Conservation (phyloP, 23 red algal species). For the Gracilariopsis chorda region DNA sequence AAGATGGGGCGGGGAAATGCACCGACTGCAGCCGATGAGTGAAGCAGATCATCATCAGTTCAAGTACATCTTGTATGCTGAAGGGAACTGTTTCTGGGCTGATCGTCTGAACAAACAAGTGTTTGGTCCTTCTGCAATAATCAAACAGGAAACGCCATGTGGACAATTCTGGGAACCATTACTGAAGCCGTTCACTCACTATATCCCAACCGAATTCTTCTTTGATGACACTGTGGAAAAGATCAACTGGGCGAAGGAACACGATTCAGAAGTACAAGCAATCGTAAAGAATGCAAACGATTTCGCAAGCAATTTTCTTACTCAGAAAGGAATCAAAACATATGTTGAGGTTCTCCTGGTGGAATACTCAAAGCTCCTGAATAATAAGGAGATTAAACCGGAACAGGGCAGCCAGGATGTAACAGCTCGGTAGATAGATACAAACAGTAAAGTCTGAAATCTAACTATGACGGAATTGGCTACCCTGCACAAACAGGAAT, state of each 20-base stretch:
- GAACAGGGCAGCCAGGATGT: conserved; percentile 74
- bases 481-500: too few species aligned
- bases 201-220: conserved; percentile 93
- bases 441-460: too few species aligned
- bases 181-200: conserved; percentile 81
- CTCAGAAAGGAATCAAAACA: conserved; percentile 54
- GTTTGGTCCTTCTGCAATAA: conserved; percentile 81
- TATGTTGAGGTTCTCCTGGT: conserved; percentile 85
- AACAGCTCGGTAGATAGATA: not conserved
- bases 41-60: conserved; percentile 77
- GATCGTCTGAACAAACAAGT: conserved; percentile 92
- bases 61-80: conserved; percentile 96
- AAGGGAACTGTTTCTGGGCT: conserved; percentile 99
- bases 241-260: conserved; percentile 59
- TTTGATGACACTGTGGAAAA: conserved; percentile 71
- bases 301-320: conserved; percentile 82
- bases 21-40: conserved; percentile 39
- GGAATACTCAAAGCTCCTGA: conserved; percentile 81
- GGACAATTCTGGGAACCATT: conserved; percentile 96
- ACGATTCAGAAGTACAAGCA: conserved; percentile 62
- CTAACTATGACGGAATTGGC: too few species aligned
- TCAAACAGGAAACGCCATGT: conserved; percentile 97
- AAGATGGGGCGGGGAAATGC: conserved; percentile 41
- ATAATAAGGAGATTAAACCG: conserved; percentile 18
- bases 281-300: conserved; percentile 87